Evolutionary conservation across 768 basidiomycete genomes (phyloP), one percentile per base, ranked within the genome.

Genomic region (Strobilomyces confusus): DNA sequence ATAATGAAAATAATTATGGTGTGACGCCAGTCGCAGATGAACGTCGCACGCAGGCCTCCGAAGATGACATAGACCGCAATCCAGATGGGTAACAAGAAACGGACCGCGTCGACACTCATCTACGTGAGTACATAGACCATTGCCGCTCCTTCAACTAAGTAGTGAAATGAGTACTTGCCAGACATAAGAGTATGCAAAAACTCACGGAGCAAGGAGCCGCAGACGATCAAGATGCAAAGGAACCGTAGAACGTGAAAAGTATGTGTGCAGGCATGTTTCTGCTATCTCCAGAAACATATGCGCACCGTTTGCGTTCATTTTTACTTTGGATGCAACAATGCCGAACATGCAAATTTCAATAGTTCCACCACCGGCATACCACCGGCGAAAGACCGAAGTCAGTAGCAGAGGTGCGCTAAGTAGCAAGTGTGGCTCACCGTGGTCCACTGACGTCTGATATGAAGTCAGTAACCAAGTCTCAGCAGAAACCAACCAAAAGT

Each of bases 221-320:
- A 77, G 13, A 80, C 77, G 30, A 83, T 68, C 48, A 82, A 69
- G 34, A 75, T 76, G 55, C 77, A 80, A 3, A 81, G 52, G 81
- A 75, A 1, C 65, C 79, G 57, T 80, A 82, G 56, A 81, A 77
- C 1, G 75, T 75, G 58, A 81, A 82, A 19, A 81, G 62, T 11
- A 80, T 55, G 51, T 81, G 80, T 0, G 73, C 70, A 0, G 65
- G 67, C 2, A 73, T 77, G 67, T 70, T 52, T 76, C 74, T 32
- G 79, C 78, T 32, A 83, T 80, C 71, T 84, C 80, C 23, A 81
- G 67, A 58, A 80, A 83, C 0, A 81, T 84, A 37, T 37, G 79
- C 0, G 80, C 80, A 15, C 77, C 75, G 30, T 80, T 80, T 0
- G 81, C 82, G 46, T 82, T 82, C 72, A 75, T 75, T 63, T 83